These are phyloP conservation scores for Leishmania tropica DNA, from an alignment of 208 protist species.

Conservation along the genomic window DNA sequence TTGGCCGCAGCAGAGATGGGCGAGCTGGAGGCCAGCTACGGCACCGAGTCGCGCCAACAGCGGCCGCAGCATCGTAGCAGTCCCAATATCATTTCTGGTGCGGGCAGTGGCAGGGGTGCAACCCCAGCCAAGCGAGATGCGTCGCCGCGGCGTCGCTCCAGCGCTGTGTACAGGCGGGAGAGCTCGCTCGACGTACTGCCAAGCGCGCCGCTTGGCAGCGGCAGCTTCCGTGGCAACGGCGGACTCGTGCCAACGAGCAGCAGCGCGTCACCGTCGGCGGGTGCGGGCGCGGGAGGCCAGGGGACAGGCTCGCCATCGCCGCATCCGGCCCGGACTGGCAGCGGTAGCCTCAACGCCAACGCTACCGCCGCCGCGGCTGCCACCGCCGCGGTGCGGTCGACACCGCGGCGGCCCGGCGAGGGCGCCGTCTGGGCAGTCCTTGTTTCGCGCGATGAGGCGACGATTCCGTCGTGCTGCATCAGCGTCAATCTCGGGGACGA, in stretches of 20 bases:
- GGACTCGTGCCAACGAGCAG: constrained; percentile 24
- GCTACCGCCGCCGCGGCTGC: background rate
- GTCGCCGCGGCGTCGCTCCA: constrained; percentile 14
- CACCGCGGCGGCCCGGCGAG: constrained; percentile 18
- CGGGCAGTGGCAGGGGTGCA: background rate
- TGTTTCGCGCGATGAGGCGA: constrained; percentile 71
- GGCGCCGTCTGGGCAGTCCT: constrained; percentile 73
- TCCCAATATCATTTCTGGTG: background rate
- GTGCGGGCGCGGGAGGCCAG: background rate
- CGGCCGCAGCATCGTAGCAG: background rate
- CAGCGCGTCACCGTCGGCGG: constrained; percentile 7
- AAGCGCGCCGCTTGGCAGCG: background rate
- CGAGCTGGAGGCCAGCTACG: constrained; percentile 18
- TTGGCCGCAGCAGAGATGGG: constrained; percentile 17
- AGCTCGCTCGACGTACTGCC: constrained; percentile 25
- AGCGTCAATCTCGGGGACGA: constrained; percentile 46
- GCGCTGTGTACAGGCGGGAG: background rate
- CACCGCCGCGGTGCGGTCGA: background rate
- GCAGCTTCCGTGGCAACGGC: constrained; percentile 4
- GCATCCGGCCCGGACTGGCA: constrained; percentile 17
- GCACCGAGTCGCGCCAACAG: background rate
- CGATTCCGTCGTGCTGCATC: constrained; percentile 74
- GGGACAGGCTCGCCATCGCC: constrained; percentile 26
- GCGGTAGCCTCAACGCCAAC: constrained; percentile 7
- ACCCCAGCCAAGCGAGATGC: background rate